Conservation (phyloP, 2,329 filamentous ascomycete genomes). For the Xylariaceae sp. region DNA sequence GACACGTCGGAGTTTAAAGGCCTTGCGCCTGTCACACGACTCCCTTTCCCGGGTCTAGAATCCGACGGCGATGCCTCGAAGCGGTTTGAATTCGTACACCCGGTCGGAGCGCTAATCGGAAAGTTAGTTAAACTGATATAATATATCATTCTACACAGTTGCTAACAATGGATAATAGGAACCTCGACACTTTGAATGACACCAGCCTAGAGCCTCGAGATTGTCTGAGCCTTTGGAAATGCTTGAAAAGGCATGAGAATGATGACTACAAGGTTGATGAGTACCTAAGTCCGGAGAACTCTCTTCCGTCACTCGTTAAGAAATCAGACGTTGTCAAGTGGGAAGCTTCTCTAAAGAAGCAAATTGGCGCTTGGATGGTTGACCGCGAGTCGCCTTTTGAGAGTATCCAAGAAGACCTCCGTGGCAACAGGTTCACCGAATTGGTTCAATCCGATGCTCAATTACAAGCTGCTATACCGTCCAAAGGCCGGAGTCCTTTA, state of each 20-base stretch:
- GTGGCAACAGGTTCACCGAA: constrained; percentile 4
- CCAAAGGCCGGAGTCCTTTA: not conserved
- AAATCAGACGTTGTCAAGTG: constrained; percentile 70
- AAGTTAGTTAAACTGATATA: constrained; percentile 38
- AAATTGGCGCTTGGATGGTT: constrained; percentile 63
- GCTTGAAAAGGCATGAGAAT: constrained; percentile 62
- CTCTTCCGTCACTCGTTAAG: constrained; percentile 56
- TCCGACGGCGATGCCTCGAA: constrained; percentile 44
- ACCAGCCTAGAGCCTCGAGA: constrained; percentile 71
- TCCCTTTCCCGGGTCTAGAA: constrained; percentile 51
- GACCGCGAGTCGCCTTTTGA: constrained; percentile 49
- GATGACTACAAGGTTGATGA: constrained; percentile 51
- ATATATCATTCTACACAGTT: not conserved
- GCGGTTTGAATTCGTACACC: constrained; percentile 66
- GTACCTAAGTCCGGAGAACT: constrained; percentile 51
- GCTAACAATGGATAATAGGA: constrained; percentile 33
- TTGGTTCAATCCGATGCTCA: not conserved
- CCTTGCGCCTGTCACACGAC: constrained; percentile 45
- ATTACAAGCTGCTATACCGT: not conserved
- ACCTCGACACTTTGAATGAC: constrained; percentile 67
- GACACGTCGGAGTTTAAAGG: constrained; percentile 53
- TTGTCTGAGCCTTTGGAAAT: constrained; percentile 66
- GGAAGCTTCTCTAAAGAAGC: constrained; percentile 62
- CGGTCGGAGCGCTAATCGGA: constrained; percentile 64
- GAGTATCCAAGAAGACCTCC: constrained; percentile 50